Base-by-base conservation (phyloP, 768 basidiomycete genomes). In the Kwoniella europaea region DNA sequence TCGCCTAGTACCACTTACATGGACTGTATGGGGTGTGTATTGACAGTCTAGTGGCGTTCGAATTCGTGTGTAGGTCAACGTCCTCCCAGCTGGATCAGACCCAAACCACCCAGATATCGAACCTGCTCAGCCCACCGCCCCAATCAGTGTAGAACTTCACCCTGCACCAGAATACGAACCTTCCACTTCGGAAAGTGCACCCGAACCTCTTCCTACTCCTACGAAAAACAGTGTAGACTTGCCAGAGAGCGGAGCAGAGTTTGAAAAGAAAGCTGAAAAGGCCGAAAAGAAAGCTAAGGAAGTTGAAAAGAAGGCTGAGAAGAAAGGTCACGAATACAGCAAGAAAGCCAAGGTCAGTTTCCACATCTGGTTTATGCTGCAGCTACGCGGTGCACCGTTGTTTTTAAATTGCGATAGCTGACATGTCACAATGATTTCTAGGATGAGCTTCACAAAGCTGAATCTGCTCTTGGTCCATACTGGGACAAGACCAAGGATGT, bases 401-500 rank as follows among this genome's bases (percentile, higher is more conserved):
- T 35, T 35, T 35, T 0, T 1, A 35, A 35, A 35, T 7, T 7
- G 6, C 6, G 16, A 62, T 57, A 22, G 43, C 62, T 65, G 63
- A 62, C 41, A 24, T 54, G 1, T 10, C 12, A 18, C 1, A 46
- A 18, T 18, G 1, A 52, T 55, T 29, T 53, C 10, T 59, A 79
- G 77, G 73, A 66, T 57, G 81, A 83, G 53, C 59, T 83, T 27
- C 64, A 81, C 52, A 71, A 79, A 29, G 82, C 78, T 42, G 82
- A 83, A 68, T 71, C 63, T 57, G 73, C 69, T 52, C 66, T 77
- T 50, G 80, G 68, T 15, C 72, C 73, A 15, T 83, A 83, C 75
- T 78, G 74, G 73, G 86, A 86, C 41, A 88, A 90, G 78, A 86
- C 87, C 35, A 79, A 84, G 63, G 86, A 89, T 67, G 74, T 87